These are phyloP conservation scores for Pascua guehoae DNA, from an alignment of 1,284 basidiomycete species.

Conservation along the genomic window DNA sequence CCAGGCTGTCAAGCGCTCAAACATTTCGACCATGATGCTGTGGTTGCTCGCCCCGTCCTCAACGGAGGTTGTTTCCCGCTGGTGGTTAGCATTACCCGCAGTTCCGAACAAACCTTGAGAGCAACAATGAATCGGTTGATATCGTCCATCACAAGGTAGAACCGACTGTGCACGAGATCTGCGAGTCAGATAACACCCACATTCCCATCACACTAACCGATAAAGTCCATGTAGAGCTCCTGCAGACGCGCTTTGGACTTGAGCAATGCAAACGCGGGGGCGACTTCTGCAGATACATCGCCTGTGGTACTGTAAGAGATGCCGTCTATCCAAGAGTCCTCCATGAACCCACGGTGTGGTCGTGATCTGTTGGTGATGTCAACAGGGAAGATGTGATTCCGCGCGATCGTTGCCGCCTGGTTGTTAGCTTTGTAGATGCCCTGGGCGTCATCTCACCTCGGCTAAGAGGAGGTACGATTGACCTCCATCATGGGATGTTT, in stretches of 20 bases:
- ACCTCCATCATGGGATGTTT: too few relatives aligned
- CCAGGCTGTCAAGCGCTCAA: conserved; percentile 43
- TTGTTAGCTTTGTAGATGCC: conserved; percentile 3
- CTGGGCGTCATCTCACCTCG: too few relatives aligned
- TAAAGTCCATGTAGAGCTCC: conserved; percentile 31
- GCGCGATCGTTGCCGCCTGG: conserved; percentile 24
- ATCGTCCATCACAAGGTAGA: conserved; percentile 36
- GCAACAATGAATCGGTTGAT: conserved; percentile 25
- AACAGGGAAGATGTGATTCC: conserved; percentile 23
- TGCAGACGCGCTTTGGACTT: conserved; percentile 9
- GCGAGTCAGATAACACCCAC: not conserved
- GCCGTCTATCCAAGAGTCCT: not conserved
- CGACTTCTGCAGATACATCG: conserved; percentile 28
- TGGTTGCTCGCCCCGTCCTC: not conserved
- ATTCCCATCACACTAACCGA: conserved; percentile 16
- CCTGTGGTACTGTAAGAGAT: not conserved
- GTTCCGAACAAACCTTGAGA: conserved; percentile 20
- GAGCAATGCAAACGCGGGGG: conserved; percentile 24
- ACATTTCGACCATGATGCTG: conserved; percentile 31
- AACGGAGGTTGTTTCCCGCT: not conserved
- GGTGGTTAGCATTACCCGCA: not conserved
- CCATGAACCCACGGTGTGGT: not conserved
- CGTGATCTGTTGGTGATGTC: conserved; percentile 17
- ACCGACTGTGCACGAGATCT: conserved; percentile 35
- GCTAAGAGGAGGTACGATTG: too few relatives aligned